Evolutionary conservation across 176 grass and related monocot genomes (phyloP).

Genomic region (Lolium multiflorum): DNA sequence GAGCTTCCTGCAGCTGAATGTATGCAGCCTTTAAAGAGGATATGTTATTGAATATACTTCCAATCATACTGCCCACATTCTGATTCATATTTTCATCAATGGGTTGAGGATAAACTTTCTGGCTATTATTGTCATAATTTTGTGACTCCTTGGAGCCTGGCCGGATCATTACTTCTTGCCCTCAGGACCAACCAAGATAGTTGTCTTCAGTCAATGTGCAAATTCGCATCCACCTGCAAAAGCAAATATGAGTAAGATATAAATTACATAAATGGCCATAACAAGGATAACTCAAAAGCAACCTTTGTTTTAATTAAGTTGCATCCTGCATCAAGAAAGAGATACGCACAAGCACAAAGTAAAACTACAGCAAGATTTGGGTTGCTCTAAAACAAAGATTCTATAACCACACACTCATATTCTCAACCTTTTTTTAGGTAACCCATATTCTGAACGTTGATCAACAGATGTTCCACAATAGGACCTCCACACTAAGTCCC

Average conservation of each 20-base stretch:
- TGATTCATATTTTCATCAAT: conserved; percentile 84
- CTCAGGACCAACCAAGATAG: conserved; percentile 29
- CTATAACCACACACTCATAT: neutral
- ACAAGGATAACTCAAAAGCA: neutral
- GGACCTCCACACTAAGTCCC: neutral
- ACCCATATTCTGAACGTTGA: conserved; percentile 6
- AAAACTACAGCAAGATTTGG: neutral
- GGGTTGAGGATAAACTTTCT: conserved; percentile 96
- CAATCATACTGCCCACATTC: conserved; percentile 68
- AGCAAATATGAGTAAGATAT: neutral
- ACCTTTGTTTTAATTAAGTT: neutral
- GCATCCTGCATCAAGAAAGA: neutral
- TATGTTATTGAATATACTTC: conserved; percentile 86
- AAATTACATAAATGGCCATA: neutral
- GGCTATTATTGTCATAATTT: conserved; percentile 85
- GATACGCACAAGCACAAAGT: neutral
- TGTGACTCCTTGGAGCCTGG: conserved; percentile 61
- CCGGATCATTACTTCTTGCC: conserved; percentile 61
- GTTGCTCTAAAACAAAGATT: neutral
- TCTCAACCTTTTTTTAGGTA: too few relatives aligned
- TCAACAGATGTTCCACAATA: neutral
- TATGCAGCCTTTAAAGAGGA: conserved; percentile 94
- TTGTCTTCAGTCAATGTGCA: conserved; percentile 31
- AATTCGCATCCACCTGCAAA: conserved; percentile 51
- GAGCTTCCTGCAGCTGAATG: conserved; percentile 93